Conservation (phyloP, 768 basidiomycete genomes). For the Astraeus odoratus region DNA sequence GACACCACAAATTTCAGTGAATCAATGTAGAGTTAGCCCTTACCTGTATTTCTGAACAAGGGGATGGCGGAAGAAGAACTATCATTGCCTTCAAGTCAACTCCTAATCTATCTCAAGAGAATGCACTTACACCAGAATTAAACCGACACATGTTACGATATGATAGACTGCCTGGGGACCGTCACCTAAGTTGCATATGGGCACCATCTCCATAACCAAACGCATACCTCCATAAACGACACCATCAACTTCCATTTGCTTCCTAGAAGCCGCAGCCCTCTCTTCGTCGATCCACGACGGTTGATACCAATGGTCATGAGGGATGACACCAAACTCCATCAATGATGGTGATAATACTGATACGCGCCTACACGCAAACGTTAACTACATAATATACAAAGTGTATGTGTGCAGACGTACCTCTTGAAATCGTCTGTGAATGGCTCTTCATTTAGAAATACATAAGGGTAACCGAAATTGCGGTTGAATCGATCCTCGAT, state of each 20-base stretch:
- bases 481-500: conserved; percentile 58
- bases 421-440: conserved; percentile 48
- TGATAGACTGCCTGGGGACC: conserved; percentile 11
- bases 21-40: background rate
- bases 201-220: background rate
- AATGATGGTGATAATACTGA: conserved; percentile 34
- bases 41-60: conserved; percentile 26
- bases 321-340: conserved; percentile 55
- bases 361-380: conserved; percentile 29
- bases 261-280: conserved; percentile 42
- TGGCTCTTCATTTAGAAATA: conserved; percentile 58
- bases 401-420: conserved; percentile 12
- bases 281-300: conserved; percentile 70
- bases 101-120: background rate
- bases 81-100: background rate
- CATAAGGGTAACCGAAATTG: conserved; percentile 51
- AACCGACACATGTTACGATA: conserved; percentile 77
- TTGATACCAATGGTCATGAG: conserved; percentile 58
- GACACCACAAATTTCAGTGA: background rate
- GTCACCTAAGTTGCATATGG: background rate
- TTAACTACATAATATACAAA: too few species aligned
- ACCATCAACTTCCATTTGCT: conserved; percentile 42
- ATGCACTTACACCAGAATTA: conserved; percentile 53
- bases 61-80: conserved; percentile 46
- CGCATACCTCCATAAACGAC: conserved; percentile 45